Conservation (phyloP, 441 rosid genomes). For the Populus hybrid region DNA sequence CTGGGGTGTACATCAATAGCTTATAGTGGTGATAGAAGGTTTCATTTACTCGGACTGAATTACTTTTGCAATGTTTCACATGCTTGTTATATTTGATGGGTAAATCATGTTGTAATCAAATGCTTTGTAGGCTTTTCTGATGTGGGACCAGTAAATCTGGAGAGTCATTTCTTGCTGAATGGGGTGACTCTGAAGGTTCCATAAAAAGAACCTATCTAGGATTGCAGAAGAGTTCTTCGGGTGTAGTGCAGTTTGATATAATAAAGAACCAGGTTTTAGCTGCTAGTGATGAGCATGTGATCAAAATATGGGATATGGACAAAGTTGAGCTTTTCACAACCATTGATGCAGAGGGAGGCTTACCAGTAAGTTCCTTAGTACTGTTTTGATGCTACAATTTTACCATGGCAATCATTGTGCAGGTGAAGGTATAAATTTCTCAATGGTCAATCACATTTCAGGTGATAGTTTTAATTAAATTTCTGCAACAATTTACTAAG, state of each 20-base stretch:
- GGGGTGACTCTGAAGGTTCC: conserved; percentile 60
- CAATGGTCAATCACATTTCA: neutral
- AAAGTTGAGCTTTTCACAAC: conserved; percentile 37
- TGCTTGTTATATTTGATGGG: conserved; percentile 1
- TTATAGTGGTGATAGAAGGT: conserved; percentile 49
- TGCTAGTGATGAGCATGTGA: conserved; percentile 50
- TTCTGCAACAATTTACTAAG: neutral
- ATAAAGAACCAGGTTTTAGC: conserved; percentile 48
- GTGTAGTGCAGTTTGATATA: conserved; percentile 48
- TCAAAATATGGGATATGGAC: conserved; percentile 65
- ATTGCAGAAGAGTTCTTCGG: conserved; percentile 35
- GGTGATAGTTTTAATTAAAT: neutral
- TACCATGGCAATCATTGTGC: conserved; percentile 1
- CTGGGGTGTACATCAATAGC: conserved; percentile 46
- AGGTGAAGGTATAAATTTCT: conserved; percentile 2
- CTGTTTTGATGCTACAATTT: conserved; percentile 2
- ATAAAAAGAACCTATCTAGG: conserved; percentile 44
- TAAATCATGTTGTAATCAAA: neutral
- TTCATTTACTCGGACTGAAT: conserved; percentile 5
- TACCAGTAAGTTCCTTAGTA: conserved; percentile 40
- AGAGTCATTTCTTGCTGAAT: conserved; percentile 56
- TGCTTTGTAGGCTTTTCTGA: conserved; percentile 43
- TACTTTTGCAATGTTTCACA: conserved; percentile 6
- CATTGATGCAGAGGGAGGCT: conserved; percentile 45
- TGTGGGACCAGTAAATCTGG: conserved; percentile 54